Evolutionary conservation across 140 eudicot species (phyloP).

Genomic region (Anethum foeniculum): DNA sequence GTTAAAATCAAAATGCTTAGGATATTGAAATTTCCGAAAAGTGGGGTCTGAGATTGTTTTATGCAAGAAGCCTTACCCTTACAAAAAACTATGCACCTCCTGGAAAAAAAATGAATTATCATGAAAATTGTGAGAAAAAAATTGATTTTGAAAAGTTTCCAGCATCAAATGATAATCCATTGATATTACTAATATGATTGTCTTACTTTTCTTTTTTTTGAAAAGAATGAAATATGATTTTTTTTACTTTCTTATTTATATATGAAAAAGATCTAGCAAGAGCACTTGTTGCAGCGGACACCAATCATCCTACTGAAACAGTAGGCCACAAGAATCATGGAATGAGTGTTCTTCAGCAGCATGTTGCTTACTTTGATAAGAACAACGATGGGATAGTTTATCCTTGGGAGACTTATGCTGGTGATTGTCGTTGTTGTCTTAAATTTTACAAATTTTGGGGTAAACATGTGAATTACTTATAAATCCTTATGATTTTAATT

Average conservation of each 20-base stretch:
- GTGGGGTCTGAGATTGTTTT: no score
- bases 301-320: constrained; percentile 61
- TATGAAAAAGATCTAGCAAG: constrained; percentile 40
- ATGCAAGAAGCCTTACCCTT: no score
- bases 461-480: not conserved
- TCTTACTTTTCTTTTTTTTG: no score
- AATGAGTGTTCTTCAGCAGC: constrained; percentile 66
- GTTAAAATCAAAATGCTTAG: not conserved
- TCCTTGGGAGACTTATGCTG: constrained; percentile 73
- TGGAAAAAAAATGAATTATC: no score
- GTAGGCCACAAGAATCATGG: constrained; percentile 42
- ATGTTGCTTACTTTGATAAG: constrained; percentile 56
- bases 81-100: no score
- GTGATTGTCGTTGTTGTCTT: constrained; percentile 16
- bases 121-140: no score
- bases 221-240: not conserved
- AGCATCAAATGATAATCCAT: not conserved
- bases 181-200: no score
- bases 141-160: not conserved
- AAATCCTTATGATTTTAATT: not conserved
- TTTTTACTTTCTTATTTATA: not conserved
- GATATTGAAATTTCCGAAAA: no score
- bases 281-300: constrained; percentile 46
- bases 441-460: not conserved
- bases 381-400: constrained; percentile 58